phyloP scores from a whole-genome alignment of 208 protist species.

The Leishmania braziliensis region DNA sequence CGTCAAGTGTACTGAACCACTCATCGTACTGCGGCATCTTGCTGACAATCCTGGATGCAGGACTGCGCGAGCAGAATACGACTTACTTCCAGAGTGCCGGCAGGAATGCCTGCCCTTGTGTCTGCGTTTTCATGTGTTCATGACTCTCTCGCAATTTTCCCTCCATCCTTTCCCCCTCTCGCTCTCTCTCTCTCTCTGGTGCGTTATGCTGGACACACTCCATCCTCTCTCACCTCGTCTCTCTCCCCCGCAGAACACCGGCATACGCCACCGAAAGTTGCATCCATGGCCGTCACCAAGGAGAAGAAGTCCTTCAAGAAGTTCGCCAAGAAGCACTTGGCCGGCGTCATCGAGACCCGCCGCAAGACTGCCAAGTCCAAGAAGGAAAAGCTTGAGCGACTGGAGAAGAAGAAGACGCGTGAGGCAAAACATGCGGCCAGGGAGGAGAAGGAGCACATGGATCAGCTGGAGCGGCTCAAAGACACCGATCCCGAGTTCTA shows the following conservation, averaged over 20 bases:
- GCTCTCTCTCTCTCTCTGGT: background rate
- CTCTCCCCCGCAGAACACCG: background rate
- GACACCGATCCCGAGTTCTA: conserved; percentile 91
- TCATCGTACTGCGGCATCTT: background rate
- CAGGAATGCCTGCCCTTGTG: conserved; percentile 1
- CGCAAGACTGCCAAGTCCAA: conserved; percentile 86
- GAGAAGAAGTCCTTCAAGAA: conserved; percentile 94
- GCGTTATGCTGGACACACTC: background rate
- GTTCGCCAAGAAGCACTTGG: conserved; percentile 92
- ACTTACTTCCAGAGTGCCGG: background rate
- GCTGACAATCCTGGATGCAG: background rate
- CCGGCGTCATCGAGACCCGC: conserved; percentile 86
- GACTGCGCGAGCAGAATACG: background rate
- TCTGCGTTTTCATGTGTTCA: background rate
- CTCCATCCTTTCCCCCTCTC: background rate
- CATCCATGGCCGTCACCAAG: conserved; percentile 65
- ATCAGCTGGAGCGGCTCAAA: conserved; percentile 89
- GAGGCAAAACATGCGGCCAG: conserved; percentile 62
- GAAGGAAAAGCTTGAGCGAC: conserved; percentile 88
- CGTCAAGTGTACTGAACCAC: background rate
- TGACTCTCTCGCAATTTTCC: background rate
- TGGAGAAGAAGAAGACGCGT: conserved; percentile 75
- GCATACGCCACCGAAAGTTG: background rate
- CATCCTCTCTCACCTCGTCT: background rate
- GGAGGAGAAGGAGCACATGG: conserved; percentile 88